phyloP scores from a whole-genome alignment of 176 grass and related monocot genomes.

The Aegilops bicornis region DNA sequence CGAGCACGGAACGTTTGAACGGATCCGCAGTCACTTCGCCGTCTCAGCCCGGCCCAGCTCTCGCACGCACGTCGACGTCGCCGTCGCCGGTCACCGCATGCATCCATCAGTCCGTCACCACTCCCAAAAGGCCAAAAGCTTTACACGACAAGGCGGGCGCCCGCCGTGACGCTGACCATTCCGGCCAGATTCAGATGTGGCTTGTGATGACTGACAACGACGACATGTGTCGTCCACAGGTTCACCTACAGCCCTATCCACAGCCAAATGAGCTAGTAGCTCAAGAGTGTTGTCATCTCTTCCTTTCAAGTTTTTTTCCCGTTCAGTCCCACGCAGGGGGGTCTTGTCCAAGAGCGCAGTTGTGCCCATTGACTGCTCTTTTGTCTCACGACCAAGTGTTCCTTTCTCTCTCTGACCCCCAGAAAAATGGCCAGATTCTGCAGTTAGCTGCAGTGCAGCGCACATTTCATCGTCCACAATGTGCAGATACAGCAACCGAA shows the following conservation, averaged over 20 bases:
- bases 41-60: neutral
- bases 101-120: neutral
- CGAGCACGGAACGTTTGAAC: neutral
- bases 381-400: slow-evolving; percentile 19
- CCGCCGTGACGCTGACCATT: neutral
- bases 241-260: slow-evolving; percentile 9
- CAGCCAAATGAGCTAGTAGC: neutral
- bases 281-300: slow-evolving; percentile 10
- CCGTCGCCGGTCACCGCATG: too few relatives aligned
- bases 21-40: slow-evolving; percentile 28
- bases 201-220: neutral
- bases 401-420: neutral
- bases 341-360: neutral
- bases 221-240: neutral
- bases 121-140: slow-evolving; percentile 19
- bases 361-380: slow-evolving; percentile 40
- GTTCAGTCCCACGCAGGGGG: neutral
- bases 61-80: neutral
- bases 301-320: neutral
- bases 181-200: slow-evolving; percentile 3
- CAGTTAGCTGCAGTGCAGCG: neutral
- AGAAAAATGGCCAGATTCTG: slow-evolving; percentile 13
- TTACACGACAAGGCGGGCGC: slow-evolving; percentile 1
- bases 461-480: neutral
- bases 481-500: neutral